These are phyloP conservation scores for Phytophthora cajani DNA, from an alignment of 352 stramenopile genomes.

Conservation along the genomic window DNA sequence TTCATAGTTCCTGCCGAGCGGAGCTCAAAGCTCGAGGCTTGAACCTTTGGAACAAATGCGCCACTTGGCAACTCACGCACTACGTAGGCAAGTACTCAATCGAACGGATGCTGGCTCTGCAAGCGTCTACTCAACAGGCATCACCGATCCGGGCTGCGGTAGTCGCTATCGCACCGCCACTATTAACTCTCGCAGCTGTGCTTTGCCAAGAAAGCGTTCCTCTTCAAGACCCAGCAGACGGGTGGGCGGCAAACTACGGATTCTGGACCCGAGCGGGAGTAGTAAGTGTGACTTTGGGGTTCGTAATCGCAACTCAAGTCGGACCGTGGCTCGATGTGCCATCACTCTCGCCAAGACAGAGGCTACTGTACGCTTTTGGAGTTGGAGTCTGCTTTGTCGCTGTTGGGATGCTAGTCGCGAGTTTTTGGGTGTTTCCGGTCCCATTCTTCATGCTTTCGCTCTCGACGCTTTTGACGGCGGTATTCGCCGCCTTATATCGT, in stretches of 20 bases:
- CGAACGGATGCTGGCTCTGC: not conserved
- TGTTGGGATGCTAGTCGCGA: not conserved
- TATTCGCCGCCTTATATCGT: not conserved
- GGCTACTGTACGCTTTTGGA: not conserved
- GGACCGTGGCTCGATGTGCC: constrained; percentile 6
- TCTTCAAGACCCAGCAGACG: constrained; percentile 12
- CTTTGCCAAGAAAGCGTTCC: constrained; percentile 13
- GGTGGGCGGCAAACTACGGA: constrained; percentile 12
- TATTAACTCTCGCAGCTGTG: not conserved
- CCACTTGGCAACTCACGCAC: too few relatives aligned
- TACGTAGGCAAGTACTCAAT: not conserved
- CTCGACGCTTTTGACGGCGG: not conserved
- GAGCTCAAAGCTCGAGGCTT: not conserved
- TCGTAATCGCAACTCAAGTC: not conserved
- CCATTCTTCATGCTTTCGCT: too few relatives aligned
- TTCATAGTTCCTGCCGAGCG: too few relatives aligned
- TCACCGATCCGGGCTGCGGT: not conserved
- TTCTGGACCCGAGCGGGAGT: constrained; percentile 10
- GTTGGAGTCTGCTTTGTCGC: not conserved
- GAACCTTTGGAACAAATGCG: not conserved
- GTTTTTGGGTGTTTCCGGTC: constrained; percentile 14
- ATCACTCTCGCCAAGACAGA: not conserved
- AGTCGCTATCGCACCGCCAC: not conserved
- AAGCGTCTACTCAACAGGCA: not conserved
- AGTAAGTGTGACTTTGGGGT: not conserved